A percentile compares a stretch with the other conserved stretches of the same genome.
Conservation (phyloP, 2,329 filamentous ascomycete species). For the Penicillium sp. region DNA sequence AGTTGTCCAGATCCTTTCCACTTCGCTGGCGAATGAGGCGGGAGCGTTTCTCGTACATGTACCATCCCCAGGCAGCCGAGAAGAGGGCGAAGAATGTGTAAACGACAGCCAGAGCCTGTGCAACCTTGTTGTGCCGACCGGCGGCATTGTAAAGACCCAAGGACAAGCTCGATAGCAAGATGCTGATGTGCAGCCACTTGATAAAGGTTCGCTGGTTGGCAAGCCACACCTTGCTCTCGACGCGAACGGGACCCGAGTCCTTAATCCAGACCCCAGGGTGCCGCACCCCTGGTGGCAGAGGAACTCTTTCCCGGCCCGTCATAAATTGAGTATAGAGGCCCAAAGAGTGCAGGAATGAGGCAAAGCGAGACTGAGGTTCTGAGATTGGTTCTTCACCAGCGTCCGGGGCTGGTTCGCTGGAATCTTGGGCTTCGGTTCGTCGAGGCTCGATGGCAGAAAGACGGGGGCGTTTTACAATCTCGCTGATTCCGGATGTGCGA, state of each 20-base stretch:
- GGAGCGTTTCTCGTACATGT: constrained; percentile 68
- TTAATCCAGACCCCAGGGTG: constrained; percentile 88
- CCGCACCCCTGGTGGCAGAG: constrained; percentile 78
- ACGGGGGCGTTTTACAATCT: constrained; percentile 22
- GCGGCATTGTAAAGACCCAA: constrained; percentile 86
- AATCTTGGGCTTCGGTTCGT: constrained; percentile 33
- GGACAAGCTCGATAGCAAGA: constrained; percentile 77
- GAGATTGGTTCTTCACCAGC: constrained; percentile 29
- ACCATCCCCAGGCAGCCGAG: constrained; percentile 80
- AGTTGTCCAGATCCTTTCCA: constrained; percentile 87
- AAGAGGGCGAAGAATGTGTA: constrained; percentile 80
- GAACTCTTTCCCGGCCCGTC: constrained; percentile 46
- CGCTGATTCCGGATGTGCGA: constrained; percentile 24
- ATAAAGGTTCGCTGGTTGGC: constrained; percentile 97
- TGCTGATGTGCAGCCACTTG: constrained; percentile 94
- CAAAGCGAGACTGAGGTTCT: constrained; percentile 52
- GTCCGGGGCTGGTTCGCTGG: constrained; percentile 23
- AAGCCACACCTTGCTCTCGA: constrained; percentile 97
- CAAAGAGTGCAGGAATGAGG: constrained; percentile 73
- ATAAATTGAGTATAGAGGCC: constrained; percentile 71
- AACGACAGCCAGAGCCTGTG: constrained; percentile 69
- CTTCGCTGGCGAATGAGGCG: constrained; percentile 78
- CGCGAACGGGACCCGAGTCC: constrained; percentile 81
- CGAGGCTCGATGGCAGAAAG: constrained; percentile 37
- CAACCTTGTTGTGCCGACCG: constrained; percentile 65